phyloP scores from a whole-genome alignment of 2,329 filamentous ascomycete genomes.

The Aspergillus versicolor region DNA sequence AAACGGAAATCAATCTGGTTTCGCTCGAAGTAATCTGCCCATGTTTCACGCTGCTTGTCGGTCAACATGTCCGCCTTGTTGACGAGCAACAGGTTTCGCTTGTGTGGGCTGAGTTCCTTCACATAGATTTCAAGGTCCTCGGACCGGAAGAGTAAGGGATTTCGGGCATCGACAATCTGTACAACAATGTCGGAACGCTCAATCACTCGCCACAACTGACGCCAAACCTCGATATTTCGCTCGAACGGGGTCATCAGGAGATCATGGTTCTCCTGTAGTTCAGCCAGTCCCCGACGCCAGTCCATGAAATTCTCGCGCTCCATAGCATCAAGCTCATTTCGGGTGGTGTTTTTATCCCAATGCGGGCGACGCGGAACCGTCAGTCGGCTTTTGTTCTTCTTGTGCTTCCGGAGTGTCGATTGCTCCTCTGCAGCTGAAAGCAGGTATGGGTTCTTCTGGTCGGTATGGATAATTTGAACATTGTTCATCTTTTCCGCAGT shows the following conservation, averaged over 20 bases:
- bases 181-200: constrained; percentile 94
- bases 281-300: constrained; percentile 87
- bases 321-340: constrained; percentile 72
- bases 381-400: constrained; percentile 72
- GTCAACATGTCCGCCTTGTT: constrained; percentile 99
- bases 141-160: constrained; percentile 88
- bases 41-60: constrained; percentile 71
- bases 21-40: constrained; percentile 82
- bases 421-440: constrained; percentile 82
- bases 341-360: constrained; percentile 85
- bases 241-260: constrained; percentile 97
- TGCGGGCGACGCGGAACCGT: constrained; percentile 86
- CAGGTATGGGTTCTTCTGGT: constrained; percentile 93
- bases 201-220: constrained; percentile 96
- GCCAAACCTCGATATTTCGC: constrained; percentile 95
- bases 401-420: constrained; percentile 75
- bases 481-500: constrained; percentile 99
- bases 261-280: constrained; percentile 91
- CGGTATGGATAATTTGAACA: constrained; percentile 95
- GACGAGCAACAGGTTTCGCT: constrained; percentile 87
- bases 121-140: constrained; percentile 93
- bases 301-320: constrained; percentile 80
- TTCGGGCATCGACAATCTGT: constrained; percentile 96
- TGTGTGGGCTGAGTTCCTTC: constrained; percentile 82
- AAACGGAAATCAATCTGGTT: constrained; percentile 87